A percentile compares a stretch with the other conserved stretches of the same genome.
Conservation (phyloP, 2,329 filamentous ascomycete species). For the Ophiocordyceps polyrhachis-furcata region DNA sequence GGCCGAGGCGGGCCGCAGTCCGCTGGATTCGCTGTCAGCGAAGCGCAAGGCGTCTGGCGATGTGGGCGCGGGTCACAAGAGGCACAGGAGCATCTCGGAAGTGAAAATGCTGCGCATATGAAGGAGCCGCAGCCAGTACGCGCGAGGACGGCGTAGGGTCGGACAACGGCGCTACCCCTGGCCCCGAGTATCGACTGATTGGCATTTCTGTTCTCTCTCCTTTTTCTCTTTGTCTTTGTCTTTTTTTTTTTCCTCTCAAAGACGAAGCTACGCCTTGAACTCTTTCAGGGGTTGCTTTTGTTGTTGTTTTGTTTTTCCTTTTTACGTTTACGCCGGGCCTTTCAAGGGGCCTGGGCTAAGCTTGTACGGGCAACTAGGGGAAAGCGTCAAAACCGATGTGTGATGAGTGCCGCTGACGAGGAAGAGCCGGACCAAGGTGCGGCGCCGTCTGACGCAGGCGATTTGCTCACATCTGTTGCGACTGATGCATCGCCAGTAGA, state of each 20-base stretch:
- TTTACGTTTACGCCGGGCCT: too few relatives aligned
- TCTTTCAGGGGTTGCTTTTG: not conserved
- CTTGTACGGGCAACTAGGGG: too few relatives aligned
- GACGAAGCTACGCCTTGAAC: not conserved
- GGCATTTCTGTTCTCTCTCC: not conserved
- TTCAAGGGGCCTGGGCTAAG: too few relatives aligned
- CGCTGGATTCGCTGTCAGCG: conserved; percentile 26
- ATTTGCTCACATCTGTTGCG: too few relatives aligned
- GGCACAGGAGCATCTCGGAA: conserved; percentile 40
- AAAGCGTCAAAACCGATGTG: too few relatives aligned
- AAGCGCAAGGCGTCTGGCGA: conserved; percentile 37
- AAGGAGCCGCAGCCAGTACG: conserved; percentile 16
- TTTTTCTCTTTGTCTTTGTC: not conserved
- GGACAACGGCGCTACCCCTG: conserved; percentile 18
- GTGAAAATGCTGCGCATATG: conserved; percentile 28
- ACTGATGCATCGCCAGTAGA: too few relatives aligned
- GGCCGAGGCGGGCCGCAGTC: conserved; percentile 27
- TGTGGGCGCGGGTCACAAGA: conserved; percentile 27
- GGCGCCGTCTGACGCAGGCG: too few relatives aligned
- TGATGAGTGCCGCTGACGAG: too few relatives aligned
- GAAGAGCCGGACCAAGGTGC: too few relatives aligned
- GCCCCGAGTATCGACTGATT: conserved; percentile 12
- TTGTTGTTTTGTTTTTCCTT: too few relatives aligned
- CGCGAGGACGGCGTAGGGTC: conserved; percentile 25
- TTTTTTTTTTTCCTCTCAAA: not conserved